Conservation (phyloP, 176 grass and related monocot species). For the Ensete glaucum region DNA sequence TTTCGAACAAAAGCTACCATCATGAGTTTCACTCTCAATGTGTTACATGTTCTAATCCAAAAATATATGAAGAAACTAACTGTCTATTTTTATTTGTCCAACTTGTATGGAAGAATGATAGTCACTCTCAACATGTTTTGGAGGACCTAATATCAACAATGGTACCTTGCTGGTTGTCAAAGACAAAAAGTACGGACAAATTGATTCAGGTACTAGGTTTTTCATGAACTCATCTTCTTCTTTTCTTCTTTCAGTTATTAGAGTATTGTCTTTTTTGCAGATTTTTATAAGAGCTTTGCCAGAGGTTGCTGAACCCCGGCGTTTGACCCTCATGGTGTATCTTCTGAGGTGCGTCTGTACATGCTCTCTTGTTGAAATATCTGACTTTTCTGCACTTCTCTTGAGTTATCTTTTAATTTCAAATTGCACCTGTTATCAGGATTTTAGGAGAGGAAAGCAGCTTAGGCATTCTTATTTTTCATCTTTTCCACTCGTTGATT, state of each 20-base stretch:
- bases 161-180: slow-evolving; percentile 83
- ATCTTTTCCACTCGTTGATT: slow-evolving; percentile 46
- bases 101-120: slow-evolving; percentile 51
- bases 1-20: background rate
- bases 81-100: slow-evolving; percentile 3
- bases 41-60: background rate
- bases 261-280: slow-evolving; percentile 26
- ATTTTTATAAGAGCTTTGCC: slow-evolving; percentile 89
- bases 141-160: slow-evolving; percentile 73
- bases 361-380: background rate
- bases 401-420: slow-evolving; percentile 15
- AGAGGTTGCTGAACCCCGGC: slow-evolving; percentile 55
- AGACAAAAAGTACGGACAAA: slow-evolving; percentile 60
- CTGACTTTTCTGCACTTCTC: background rate
- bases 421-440: slow-evolving; percentile 30
- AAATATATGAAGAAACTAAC: background rate
- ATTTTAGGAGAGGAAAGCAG: slow-evolving; percentile 52
- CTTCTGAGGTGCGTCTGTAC: slow-evolving; percentile 55
- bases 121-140: slow-evolving; percentile 61
- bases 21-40: slow-evolving; percentile 5
- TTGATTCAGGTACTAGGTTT: slow-evolving; percentile 66
- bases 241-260: background rate
- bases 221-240: background rate
- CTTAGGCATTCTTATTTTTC: slow-evolving; percentile 53
- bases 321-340: slow-evolving; percentile 58